Evolutionary conservation across 257 asterid genomes (phyloP).

Genomic region (Forsythia viridissima): DNA sequence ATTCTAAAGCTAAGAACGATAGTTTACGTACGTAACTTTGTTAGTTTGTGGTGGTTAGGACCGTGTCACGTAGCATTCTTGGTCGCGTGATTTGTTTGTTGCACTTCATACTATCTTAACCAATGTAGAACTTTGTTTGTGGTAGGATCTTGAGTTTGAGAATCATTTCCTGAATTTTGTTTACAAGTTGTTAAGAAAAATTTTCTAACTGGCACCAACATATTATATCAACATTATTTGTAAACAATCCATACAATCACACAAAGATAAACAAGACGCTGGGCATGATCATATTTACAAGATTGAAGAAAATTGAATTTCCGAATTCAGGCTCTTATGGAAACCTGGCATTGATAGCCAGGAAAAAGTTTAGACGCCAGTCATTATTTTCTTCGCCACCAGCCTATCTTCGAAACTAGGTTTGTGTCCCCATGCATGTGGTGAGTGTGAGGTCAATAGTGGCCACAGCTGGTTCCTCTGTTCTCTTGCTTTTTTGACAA

Average conservation of each 20-base stretch:
- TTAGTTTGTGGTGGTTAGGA: no score
- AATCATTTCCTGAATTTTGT: neutral
- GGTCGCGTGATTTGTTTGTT: no score
- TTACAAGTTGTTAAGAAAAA: neutral
- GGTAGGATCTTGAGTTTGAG: neutral
- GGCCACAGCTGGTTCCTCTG: constrained; percentile 76
- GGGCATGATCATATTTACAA: neutral
- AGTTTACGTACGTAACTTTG: no score
- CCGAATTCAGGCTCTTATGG: constrained; percentile 1
- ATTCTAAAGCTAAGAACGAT: no score
- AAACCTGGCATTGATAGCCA: neutral
- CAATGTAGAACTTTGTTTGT: no score
- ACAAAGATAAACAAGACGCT: neutral
- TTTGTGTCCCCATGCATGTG: constrained; percentile 73
- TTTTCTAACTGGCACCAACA: neutral
- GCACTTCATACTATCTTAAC: no score
- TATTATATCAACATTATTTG: neutral
- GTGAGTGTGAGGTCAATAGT: constrained; percentile 58
- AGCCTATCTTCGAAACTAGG: constrained; percentile 31
- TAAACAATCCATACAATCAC: neutral
- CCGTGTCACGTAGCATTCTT: no score
- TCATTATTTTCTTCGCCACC: constrained; percentile 35
- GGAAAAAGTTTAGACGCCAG: constrained; percentile 36
- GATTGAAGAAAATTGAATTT: neutral
- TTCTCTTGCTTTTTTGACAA: constrained; percentile 41